Percentiles rank a stretch among this genome's conserved stretches.
phyloP scores from a whole-genome alignment of 768 basidiomycete genomes.

The Tylopilus sp. region DNA sequence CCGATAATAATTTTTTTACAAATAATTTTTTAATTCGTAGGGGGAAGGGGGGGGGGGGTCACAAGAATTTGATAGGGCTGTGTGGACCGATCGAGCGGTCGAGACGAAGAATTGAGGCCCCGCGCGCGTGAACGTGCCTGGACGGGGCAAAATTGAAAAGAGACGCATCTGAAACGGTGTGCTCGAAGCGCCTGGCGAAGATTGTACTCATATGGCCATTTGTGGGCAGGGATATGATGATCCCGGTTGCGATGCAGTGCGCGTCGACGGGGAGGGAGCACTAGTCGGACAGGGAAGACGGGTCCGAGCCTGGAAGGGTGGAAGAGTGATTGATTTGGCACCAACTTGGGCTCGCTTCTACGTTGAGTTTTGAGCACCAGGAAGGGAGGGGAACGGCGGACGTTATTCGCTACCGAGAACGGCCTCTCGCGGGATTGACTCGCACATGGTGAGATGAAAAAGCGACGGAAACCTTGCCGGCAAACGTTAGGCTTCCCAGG shows the following conservation, averaged over 20 bases:
- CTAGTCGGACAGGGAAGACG: conserved; percentile 9
- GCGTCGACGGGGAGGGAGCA: background rate
- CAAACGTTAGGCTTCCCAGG: conserved; percentile 35
- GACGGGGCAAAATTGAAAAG: conserved; percentile 21
- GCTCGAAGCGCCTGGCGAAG: conserved; percentile 19
- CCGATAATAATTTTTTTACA: conserved; percentile 8
- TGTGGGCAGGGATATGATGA: conserved; percentile 16
- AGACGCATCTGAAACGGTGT: conserved; percentile 30
- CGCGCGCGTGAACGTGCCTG: conserved; percentile 29
- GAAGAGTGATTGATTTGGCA: conserved; percentile 8
- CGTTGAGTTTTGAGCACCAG: conserved; percentile 10
- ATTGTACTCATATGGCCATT: conserved; percentile 23
- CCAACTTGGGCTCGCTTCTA: conserved; percentile 19
- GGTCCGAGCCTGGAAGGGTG: conserved; percentile 10
- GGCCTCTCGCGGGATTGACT: conserved; percentile 31
- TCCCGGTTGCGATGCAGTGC: conserved; percentile 20
- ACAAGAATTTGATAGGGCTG: conserved; percentile 25
- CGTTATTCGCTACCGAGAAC: conserved; percentile 37
- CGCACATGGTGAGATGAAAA: conserved; percentile 29
- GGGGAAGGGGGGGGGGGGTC: conserved; percentile 23
- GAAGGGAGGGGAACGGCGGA: conserved; percentile 9
- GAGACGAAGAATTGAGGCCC: conserved; percentile 17
- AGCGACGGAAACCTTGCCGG: conserved; percentile 29
- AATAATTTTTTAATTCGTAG: conserved; percentile 1
- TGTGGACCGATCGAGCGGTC: conserved; percentile 24